Evolutionary conservation across 1,284 basidiomycete species (phyloP).

Genomic region (Ustilago xerochloae): DNA sequence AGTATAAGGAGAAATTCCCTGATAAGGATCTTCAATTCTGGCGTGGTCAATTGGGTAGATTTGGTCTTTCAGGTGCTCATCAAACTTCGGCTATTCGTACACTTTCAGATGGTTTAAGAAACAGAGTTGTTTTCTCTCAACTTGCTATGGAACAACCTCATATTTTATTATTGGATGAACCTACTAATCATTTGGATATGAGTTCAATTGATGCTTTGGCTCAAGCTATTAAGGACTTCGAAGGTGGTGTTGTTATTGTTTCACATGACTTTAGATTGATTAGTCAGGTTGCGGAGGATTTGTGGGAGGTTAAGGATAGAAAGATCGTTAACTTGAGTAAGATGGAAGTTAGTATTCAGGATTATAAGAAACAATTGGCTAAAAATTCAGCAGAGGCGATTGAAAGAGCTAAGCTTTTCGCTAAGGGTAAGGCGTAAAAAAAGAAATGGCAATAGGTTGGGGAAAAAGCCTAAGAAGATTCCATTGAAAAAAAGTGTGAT

Average conservation of each 20-base stretch:
- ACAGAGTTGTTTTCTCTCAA: slow-evolving; percentile 91
- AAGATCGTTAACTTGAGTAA: slow-evolving; percentile 92
- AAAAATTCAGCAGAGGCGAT: slow-evolving; percentile 62
- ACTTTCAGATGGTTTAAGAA: slow-evolving; percentile 92
- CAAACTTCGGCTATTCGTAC: slow-evolving; percentile 91
- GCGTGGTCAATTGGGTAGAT: slow-evolving; percentile 92
- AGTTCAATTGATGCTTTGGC: slow-evolving; percentile 95
- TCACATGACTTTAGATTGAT: slow-evolving; percentile 66
- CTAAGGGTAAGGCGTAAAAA: slow-evolving; percentile 50
- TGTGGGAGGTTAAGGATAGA: slow-evolving; percentile 97
- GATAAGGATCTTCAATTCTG: slow-evolving; percentile 94
- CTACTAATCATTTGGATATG: slow-evolving; percentile 92
- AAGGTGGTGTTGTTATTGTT: slow-evolving; percentile 83
- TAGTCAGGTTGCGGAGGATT: slow-evolving; percentile 76
- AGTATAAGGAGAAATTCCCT: slow-evolving; percentile 77
- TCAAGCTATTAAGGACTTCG: slow-evolving; percentile 92
- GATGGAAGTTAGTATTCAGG: slow-evolving; percentile 73
- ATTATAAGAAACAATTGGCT: slow-evolving; percentile 67
- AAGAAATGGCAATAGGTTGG: no score
- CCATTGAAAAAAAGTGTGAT: slow-evolving; percentile 2
- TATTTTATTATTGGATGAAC: slow-evolving; percentile 71
- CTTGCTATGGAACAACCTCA: slow-evolving; percentile 72
- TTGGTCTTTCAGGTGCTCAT: slow-evolving; percentile 92
- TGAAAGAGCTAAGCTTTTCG: slow-evolving; percentile 65
- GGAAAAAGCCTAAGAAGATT: no score